phyloP scores from a whole-genome alignment of 2,329 filamentous ascomycete genomes.

The Neofusicoccum sp. region DNA sequence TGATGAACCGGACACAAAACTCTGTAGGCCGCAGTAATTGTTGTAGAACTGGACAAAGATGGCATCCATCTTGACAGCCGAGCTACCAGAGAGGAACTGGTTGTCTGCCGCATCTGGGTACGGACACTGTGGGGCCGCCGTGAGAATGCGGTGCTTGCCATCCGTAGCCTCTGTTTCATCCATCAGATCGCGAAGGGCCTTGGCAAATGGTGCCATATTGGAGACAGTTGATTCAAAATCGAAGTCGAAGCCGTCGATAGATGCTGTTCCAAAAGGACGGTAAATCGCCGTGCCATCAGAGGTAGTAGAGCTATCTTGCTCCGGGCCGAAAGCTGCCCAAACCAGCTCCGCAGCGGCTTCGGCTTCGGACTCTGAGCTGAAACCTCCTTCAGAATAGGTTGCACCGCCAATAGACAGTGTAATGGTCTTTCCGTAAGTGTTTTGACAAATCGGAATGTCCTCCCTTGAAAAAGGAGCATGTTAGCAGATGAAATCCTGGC shows the following conservation, averaged over 20 bases:
- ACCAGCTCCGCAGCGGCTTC: constrained; percentile 56
- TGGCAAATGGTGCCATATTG: constrained; percentile 63
- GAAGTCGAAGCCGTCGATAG: constrained; percentile 74
- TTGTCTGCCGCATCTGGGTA: constrained; percentile 63
- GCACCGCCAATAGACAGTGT: constrained; percentile 70
- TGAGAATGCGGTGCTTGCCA: constrained; percentile 57
- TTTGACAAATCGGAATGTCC: constrained; percentile 61
- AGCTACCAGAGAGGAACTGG: constrained; percentile 51
- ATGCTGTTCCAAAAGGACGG: constrained; percentile 65
- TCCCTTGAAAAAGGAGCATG: no score
- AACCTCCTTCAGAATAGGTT: constrained; percentile 68
- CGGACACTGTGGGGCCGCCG: constrained; percentile 66
- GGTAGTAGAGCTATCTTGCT: constrained; percentile 38
- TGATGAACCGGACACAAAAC: constrained; percentile 46
- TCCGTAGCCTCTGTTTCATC: constrained; percentile 43
- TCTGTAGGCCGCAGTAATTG: constrained; percentile 62
- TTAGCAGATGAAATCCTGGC: no score
- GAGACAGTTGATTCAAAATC: constrained; percentile 64
- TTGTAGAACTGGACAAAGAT: constrained; percentile 68
- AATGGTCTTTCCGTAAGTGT: constrained; percentile 64
- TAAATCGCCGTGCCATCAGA: no score
- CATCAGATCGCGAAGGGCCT: constrained; percentile 56
- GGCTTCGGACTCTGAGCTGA: constrained; percentile 36
- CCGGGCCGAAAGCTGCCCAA: constrained; percentile 70
- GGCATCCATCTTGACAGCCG: constrained; percentile 56